These are phyloP conservation scores for Microdochium bolleyi DNA, from an alignment of 2,329 filamentous ascomycete species.

Conservation along the genomic window DNA sequence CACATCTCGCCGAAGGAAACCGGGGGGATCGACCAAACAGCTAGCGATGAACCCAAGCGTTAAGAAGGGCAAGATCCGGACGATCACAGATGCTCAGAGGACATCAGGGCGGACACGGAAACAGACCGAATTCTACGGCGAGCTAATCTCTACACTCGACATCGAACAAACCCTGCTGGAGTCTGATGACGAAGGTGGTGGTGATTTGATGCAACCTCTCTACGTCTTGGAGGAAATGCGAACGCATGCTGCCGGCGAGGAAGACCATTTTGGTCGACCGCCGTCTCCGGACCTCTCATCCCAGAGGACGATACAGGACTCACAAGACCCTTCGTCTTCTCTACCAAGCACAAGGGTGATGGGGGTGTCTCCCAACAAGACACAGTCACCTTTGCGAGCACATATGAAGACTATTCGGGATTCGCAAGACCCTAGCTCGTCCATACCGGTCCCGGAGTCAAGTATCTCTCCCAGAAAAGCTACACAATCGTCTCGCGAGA, in stretches of 20 bases:
- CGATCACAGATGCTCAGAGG: constrained; percentile 2
- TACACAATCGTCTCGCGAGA: not conserved
- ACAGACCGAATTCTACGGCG: constrained; percentile 7
- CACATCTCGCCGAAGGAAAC: not conserved
- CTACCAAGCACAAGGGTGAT: not conserved
- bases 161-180: not conserved
- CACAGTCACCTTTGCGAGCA: not conserved
- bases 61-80: not conserved
- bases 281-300: constrained; percentile 2
- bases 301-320: constrained; percentile 3
- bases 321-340: not conserved
- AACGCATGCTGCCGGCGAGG: not conserved
- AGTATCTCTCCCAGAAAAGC: not conserved
- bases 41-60: not conserved
- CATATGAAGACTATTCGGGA: not conserved
- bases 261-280: not conserved
- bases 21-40: not conserved
- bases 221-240: not conserved
- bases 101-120: constrained; percentile 8
- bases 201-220: not conserved
- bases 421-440: constrained; percentile 1
- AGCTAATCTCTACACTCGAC: not conserved
- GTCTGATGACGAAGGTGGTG: not conserved
- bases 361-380: not conserved
- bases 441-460: not conserved